Evolutionary conservation across 75 land plant genomes (phyloP), one percentile per base, ranked within the genome.

Genomic region (Sequoiadendron giganteum): DNA sequence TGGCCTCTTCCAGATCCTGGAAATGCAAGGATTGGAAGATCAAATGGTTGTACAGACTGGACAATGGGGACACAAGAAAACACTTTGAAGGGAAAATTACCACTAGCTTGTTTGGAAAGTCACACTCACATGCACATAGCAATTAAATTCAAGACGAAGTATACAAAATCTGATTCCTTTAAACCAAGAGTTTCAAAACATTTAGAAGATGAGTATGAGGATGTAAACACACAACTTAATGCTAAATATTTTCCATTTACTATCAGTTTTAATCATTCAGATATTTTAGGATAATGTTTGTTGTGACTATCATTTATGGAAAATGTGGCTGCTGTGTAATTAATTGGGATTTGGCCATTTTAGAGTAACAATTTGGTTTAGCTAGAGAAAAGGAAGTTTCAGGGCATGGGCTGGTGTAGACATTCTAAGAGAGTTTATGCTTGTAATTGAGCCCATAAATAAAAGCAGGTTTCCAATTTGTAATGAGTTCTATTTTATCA

Each of bases 31-130:
- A 83, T 84, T 28, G 90, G 86, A 34, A 88, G 87, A 83, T 87
- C 88, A 25, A 39, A 88, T 36, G 91, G 85, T 47, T 40, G 48
- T 21, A 36, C 86, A 55, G 90, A 90, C 14, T 85, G 86, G 87
- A 83, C 88, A 1, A 86, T 89, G 79, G 87, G 88, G 19, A 43
- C 86, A 28, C 87, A n/a, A 4, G 94, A 89, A 0, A 88, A 65
- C 84, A 52, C 86, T 81, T 68, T 86, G 83, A 91, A 93, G 84
- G 88, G 92, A 36, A 91, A 92, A 86, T 81, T 88, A 45, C 15
- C 78, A 28, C 91, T 84, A 34, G 87, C 84, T 65, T 85, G 87
- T 45, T 88, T 88, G 54, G 91, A 91, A 40, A 1, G n/a, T n/a
- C 10, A n/a, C 19, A 70, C 30, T 6, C 30, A 21, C 21, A 70